These are phyloP conservation scores for Myochromella boudieri DNA, from an alignment of 768 basidiomycete genomes.

Conservation along the genomic window DNA sequence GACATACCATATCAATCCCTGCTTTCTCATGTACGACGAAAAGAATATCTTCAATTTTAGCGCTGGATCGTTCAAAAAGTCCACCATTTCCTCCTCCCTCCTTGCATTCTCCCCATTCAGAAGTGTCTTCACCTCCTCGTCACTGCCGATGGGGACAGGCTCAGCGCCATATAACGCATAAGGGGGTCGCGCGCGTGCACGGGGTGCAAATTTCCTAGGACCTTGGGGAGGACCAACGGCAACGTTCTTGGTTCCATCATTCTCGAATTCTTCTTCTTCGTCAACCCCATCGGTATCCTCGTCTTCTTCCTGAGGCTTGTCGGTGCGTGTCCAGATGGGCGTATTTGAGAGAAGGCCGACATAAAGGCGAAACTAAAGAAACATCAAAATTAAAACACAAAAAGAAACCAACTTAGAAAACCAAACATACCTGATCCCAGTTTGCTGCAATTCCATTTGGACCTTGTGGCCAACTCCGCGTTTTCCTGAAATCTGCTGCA, in stretches of 20 bases:
- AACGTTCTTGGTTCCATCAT: constrained; percentile 19
- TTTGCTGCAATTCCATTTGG: constrained; percentile 39
- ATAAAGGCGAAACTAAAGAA: constrained; percentile 57
- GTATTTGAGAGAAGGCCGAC: constrained; percentile 55
- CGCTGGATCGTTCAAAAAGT: constrained; percentile 67
- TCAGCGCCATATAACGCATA: constrained; percentile 36
- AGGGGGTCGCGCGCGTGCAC: constrained; percentile 33
- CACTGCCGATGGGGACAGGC: constrained; percentile 30
- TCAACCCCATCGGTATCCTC: constrained; percentile 32
- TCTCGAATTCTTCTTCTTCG: constrained; percentile 25
- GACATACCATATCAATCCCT: constrained; percentile 69
- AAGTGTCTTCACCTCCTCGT: constrained; percentile 37
- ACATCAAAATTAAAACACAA: background rate
- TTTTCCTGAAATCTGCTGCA: constrained; percentile 52
- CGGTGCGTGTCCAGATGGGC: constrained; percentile 39
- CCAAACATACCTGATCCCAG: constrained; percentile 62
- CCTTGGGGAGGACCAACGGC: constrained; percentile 8
- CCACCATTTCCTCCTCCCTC: constrained; percentile 42
- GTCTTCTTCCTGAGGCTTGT: constrained; percentile 25
- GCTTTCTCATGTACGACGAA: constrained; percentile 65
- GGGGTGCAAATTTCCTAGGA: constrained; percentile 19
- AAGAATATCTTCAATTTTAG: constrained; percentile 60
- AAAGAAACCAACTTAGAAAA: constrained; percentile 1
- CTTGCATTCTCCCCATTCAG: constrained; percentile 33
- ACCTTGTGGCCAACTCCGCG: constrained; percentile 38